Base-by-base conservation (phyloP, 768 basidiomycete species). In the Lepiota brunneoincarnata region DNA sequence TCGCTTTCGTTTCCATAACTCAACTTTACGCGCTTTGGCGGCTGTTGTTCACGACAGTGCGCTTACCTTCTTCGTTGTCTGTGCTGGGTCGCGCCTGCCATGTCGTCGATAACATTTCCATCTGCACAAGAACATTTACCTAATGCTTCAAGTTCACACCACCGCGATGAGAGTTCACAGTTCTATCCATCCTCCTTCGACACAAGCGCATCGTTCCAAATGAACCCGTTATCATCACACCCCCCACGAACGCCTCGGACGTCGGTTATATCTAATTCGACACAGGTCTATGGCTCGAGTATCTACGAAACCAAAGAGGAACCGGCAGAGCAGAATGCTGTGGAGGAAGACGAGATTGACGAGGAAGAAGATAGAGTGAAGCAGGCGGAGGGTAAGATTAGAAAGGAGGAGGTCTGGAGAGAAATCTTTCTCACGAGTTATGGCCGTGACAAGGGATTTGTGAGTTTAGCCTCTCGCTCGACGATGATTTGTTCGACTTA, bases 371-470 rank as follows among this genome's bases (percentile, higher is more conserved):
- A 75, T 43, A 69, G 65, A 49, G 73, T 73, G 10, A 70, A 74
- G 64, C 67, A 64, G 31, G 74, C 74, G 10, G 76, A 78, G 61
- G 67, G 67, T 61, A 78, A 70, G 51, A 75, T 91, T 21, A 69
- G 74, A 26, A 69, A 67, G 39, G 86, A 86, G 64, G 89, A 91
- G 28, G 79, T 93, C 6, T 91, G 87, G 89, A 76, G 84, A 58
- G 91, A 92, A 54, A 81, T 93, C 67, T 72, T 93, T 49, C 76
- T 83, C 62, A 86, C 89, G 24, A 89, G 87, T 60, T 77, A 81
- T 59, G 91, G 91, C 47, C 77, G 91, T 61, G 91, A 93, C 69
- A 93, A 93, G 72, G 82, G 84, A 24, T 86, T 93, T 64, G 91
- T 93, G 71, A 63, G 89, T 79, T 38, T 43, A 23, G 41, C n/a